Percentiles rank a stretch among this genome's conserved stretches.
Conservation (phyloP, 345 rosid genomes). For the Rhodamnia rubescens region DNA sequence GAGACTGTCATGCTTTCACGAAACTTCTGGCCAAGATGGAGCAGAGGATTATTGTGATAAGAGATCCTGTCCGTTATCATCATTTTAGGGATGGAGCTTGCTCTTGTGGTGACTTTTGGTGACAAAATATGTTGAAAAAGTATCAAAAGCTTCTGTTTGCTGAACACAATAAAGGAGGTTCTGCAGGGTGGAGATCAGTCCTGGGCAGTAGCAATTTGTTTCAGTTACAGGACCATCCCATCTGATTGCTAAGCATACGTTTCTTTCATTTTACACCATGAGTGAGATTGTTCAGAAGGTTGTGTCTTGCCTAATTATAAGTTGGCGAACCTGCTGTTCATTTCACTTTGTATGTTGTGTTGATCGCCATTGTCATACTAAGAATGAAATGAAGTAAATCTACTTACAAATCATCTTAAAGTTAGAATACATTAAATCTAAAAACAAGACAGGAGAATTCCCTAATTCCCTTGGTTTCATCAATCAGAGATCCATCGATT, state of each 20-base stretch:
- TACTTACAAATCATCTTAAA: background rate
- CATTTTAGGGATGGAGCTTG: slow-evolving; percentile 48
- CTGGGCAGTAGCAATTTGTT: background rate
- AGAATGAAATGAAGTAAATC: background rate
- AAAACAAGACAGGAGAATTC: background rate
- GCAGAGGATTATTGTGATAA: slow-evolving; percentile 31
- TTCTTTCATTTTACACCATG: background rate
- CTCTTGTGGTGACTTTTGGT: slow-evolving; percentile 70
- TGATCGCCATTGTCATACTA: background rate
- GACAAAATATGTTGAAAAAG: background rate
- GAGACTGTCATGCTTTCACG: slow-evolving; percentile 56
- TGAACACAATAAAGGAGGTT: background rate
- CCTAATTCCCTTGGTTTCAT: background rate
- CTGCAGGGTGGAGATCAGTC: background rate
- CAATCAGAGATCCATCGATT: background rate
- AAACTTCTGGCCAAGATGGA: slow-evolving; percentile 48
- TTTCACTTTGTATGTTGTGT: background rate
- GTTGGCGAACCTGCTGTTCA: background rate
- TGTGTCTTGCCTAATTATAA: background rate
- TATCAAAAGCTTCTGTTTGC: background rate
- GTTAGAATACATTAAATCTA: background rate
- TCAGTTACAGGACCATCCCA: background rate
- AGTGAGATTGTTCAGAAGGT: background rate
- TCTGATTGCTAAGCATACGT: background rate
- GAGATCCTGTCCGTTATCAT: slow-evolving; percentile 63